Percentiles rank a stretch among this genome's conserved stretches.
Conservation (phyloP, 192 early-diverging fungal genomes). For the Linnemannia zychae region DNA sequence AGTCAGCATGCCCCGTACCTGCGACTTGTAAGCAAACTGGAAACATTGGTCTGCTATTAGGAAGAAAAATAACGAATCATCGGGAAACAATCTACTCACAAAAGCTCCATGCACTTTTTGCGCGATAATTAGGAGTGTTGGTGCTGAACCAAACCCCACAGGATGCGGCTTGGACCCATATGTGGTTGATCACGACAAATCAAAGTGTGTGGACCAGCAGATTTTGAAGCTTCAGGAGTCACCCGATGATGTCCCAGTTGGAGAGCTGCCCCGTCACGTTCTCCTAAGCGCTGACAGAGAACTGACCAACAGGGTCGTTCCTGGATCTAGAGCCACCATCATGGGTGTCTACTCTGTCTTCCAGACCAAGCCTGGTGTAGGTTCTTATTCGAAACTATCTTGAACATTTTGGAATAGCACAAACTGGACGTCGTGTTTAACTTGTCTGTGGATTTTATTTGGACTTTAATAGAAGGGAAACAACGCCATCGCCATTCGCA, state of each 20-base stretch:
- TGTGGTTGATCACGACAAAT: conserved; percentile 95
- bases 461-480: conserved; percentile 67
- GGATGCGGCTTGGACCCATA: conserved; percentile 92
- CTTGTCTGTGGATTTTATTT: not conserved
- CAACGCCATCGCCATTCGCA: conserved; percentile 90
- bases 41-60: conserved; percentile 11
- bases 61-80: too few species aligned
- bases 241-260: conserved; percentile 96
- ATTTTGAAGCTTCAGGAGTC: conserved; percentile 97
- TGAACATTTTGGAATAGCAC: not conserved
- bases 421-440: not conserved
- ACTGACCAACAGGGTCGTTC: conserved; percentile 91
- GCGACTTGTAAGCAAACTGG: conserved; percentile 78
- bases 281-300: conserved; percentile 90
- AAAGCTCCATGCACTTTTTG: not conserved
- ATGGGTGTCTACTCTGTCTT: conserved; percentile 97
- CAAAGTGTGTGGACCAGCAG: conserved; percentile 96
- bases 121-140: conserved; percentile 22
- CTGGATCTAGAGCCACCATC: conserved; percentile 92
- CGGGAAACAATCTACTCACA: not conserved
- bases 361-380: conserved; percentile 74
- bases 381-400: not conserved
- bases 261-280: conserved; percentile 97
- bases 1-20: conserved; percentile 87
- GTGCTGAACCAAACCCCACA: conserved; percentile 59